Percentiles rank a stretch among this genome's conserved stretches.
phyloP scores from a whole-genome alignment of 208 protist species.

The Acanthamoeba culbertsoni region DNA sequence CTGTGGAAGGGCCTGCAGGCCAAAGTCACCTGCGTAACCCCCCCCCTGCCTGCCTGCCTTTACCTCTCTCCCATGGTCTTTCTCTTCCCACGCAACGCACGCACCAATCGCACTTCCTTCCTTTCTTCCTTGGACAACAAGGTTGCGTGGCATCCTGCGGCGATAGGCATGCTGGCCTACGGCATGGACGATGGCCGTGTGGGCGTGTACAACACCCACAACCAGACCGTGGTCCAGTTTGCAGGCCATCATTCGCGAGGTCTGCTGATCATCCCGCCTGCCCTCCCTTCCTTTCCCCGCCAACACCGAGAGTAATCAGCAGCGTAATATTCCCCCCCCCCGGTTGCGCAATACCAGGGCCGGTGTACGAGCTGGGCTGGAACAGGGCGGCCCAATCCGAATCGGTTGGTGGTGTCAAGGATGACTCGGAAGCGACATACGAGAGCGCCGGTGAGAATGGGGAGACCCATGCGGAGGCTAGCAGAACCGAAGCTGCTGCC shows the following conservation, averaged over 20 bases:
- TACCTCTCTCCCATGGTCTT: background rate
- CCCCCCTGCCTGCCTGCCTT: background rate
- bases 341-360: background rate
- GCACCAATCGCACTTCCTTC: background rate
- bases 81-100: background rate
- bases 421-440: background rate
- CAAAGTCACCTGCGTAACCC: slow-evolving; percentile 34
- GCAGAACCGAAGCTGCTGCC: background rate
- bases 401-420: background rate
- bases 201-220: slow-evolving; percentile 46
- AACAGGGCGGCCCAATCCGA: background rate
- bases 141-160: slow-evolving; percentile 1
- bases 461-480: background rate
- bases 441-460: background rate
- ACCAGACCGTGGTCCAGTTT: slow-evolving; percentile 2
- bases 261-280: background rate
- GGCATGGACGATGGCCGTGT: slow-evolving; percentile 34
- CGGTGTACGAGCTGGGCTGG: slow-evolving; percentile 56
- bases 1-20: slow-evolving; percentile 39
- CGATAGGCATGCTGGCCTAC: background rate
- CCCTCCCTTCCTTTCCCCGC: too few species aligned
- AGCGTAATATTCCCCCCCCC: too few species aligned
- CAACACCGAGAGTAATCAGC: too few species aligned
- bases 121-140: background rate
- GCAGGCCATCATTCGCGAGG: background rate